Conservation (phyloP, 2,329 filamentous ascomycete species). For the Cytospora piceicola region DNA sequence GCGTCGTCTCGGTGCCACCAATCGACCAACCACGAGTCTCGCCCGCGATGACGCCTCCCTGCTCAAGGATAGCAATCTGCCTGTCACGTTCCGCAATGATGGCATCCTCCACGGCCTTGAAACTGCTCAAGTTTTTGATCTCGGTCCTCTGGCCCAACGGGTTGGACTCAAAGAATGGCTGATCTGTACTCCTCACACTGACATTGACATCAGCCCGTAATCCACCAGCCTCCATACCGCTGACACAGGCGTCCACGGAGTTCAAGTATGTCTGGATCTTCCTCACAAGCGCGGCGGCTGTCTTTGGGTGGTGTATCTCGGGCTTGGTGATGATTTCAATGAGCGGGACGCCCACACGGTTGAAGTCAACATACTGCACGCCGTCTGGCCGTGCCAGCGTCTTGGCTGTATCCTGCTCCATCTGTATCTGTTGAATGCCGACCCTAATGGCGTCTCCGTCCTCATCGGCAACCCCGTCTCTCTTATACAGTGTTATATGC, state of each 20-base stretch:
- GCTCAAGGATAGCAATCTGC: conserved; percentile 79
- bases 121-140: conserved; percentile 95
- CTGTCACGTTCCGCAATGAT: conserved; percentile 89
- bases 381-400: conserved; percentile 77
- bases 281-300: conserved; percentile 83
- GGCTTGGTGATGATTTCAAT: conserved; percentile 95
- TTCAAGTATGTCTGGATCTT: conserved; percentile 84
- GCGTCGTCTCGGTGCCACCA: conserved; percentile 78
- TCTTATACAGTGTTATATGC: conserved; percentile 66
- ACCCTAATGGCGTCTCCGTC: conserved; percentile 73
- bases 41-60: conserved; percentile 73
- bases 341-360: conserved; percentile 86
- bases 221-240: conserved; percentile 92
- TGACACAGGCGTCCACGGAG: conserved; percentile 81
- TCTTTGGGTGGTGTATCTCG: conserved; percentile 82
- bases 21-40: conserved; percentile 95
- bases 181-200: conserved; percentile 70
- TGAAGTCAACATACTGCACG: conserved; percentile 85
- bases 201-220: conserved; percentile 95
- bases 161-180: conserved; percentile 34
- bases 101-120: conserved; percentile 93
- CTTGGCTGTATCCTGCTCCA: conserved; percentile 98
- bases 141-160: conserved; percentile 84
- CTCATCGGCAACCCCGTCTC: conserved; percentile 79
- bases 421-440: conserved; percentile 90